Evolutionary conservation across 2,329 filamentous ascomycete species (phyloP).

Genomic region (Mycosphaerella sp.): DNA sequence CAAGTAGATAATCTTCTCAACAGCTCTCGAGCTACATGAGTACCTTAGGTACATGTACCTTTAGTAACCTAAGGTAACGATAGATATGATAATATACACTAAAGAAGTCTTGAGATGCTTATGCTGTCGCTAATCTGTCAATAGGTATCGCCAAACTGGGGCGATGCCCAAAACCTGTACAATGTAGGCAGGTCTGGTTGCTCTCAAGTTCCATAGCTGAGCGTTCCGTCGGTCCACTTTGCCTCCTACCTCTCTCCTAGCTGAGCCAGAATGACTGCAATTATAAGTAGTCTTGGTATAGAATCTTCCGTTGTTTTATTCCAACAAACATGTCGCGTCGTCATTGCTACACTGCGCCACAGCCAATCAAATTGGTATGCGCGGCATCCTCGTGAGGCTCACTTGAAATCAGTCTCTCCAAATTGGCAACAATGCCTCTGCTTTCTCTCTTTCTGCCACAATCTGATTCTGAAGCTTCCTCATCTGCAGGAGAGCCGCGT

Average conservation of each 20-base stretch:
- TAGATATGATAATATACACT: background rate
- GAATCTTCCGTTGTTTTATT: background rate
- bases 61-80: no score
- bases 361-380: background rate
- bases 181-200: background rate
- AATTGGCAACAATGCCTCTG: constrained; percentile 39
- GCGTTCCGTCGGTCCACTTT: background rate
- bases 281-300: background rate
- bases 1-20: background rate
- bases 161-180: background rate
- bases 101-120: background rate
- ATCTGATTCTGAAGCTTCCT: constrained; percentile 63
- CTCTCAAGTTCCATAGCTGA: background rate
- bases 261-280: background rate
- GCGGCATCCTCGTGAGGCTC: background rate
- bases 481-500: constrained; percentile 67
- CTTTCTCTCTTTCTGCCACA: constrained; percentile 56
- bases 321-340: background rate
- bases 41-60: no score
- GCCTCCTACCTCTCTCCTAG: background rate
- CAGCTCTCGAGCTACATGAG: background rate
- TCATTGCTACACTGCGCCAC: background rate
- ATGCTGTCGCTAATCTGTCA: background rate
- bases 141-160: background rate
- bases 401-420: background rate